A percentile compares a stretch with the other conserved stretches of the same genome.
Evolutionary conservation across 495 filamentous ascomycete genomes (phyloP).

Genomic region (Baudoinia panamericana): DNA sequence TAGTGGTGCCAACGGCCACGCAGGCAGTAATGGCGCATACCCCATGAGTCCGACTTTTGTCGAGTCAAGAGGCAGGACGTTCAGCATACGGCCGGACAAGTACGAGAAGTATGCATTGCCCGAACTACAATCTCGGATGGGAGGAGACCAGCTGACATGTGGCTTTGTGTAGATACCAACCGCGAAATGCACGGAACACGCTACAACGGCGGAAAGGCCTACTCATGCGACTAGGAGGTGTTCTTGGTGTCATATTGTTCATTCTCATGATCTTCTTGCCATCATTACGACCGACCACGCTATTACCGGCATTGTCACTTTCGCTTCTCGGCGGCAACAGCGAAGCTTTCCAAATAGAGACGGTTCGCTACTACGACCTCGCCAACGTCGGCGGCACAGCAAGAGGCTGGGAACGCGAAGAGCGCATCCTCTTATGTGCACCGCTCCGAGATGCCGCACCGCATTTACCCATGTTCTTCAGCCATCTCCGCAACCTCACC

Average conservation of each 20-base stretch:
- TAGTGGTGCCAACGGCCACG: slow-evolving; percentile 9
- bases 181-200: slow-evolving; percentile 56
- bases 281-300: slow-evolving; percentile 49
- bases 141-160: not conserved
- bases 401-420: slow-evolving; percentile 85
- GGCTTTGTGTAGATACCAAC: slow-evolving; percentile 57
- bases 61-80: slow-evolving; percentile 30
- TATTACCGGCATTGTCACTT: slow-evolving; percentile 51
- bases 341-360: slow-evolving; percentile 72
- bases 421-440: slow-evolving; percentile 89
- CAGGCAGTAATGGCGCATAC: slow-evolving; percentile 7
- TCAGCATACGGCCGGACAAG: slow-evolving; percentile 85
- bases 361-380: slow-evolving; percentile 93
- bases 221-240: slow-evolving; percentile 48
- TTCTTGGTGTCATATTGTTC: slow-evolving; percentile 43
- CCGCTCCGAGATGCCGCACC: slow-evolving; percentile 86
- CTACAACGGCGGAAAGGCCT: slow-evolving; percentile 62
- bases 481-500: slow-evolving; percentile 86
- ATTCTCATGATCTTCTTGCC: slow-evolving; percentile 56
- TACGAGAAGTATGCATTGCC: slow-evolving; percentile 33
- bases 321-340: slow-evolving; percentile 46
- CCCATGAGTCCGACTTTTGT: slow-evolving; percentile 25
- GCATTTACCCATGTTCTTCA: slow-evolving; percentile 97
- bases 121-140: no score
- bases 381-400: slow-evolving; percentile 77